phyloP scores from a whole-genome alignment of 2,329 filamentous ascomycete species.

The Taxawa tesnikishii region DNA sequence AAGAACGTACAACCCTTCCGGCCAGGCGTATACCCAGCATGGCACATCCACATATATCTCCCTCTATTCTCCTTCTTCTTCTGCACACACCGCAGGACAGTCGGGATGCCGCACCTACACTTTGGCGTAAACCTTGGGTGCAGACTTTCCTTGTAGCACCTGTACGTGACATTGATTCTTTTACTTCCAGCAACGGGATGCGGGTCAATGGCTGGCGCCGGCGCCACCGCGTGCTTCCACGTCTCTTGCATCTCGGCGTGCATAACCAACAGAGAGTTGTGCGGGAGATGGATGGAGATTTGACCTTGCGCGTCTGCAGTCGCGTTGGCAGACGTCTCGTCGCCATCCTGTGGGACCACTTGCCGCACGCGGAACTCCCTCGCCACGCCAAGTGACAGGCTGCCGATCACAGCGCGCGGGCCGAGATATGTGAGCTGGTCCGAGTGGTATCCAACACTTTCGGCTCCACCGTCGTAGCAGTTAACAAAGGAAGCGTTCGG shows the following conservation, averaged over 20 bases:
- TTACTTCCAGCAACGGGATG: constrained; percentile 71
- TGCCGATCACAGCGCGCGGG: constrained; percentile 77
- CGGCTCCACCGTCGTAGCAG: constrained; percentile 69
- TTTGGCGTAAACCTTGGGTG: constrained; percentile 67
- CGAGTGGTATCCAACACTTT: constrained; percentile 84
- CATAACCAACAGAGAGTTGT: constrained; percentile 91
- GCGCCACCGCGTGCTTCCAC: constrained; percentile 83
- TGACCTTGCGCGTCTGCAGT: constrained; percentile 60
- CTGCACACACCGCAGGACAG: constrained; percentile 65
- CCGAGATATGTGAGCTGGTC: constrained; percentile 92
- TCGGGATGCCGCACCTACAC: constrained; percentile 62
- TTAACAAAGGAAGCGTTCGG: constrained; percentile 93
- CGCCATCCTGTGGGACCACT: constrained; percentile 49
- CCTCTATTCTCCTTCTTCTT: constrained; percentile 65
- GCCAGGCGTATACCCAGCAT: constrained; percentile 59
- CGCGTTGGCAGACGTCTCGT: constrained; percentile 24
- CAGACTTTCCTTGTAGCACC: constrained; percentile 66
- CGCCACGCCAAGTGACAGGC: constrained; percentile 80
- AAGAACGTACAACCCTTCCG: constrained; percentile 61
- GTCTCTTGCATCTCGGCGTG: constrained; percentile 96
- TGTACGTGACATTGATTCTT: constrained; percentile 88
- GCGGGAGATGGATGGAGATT: constrained; percentile 84
- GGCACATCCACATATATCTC: constrained; percentile 89
- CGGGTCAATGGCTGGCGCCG: constrained; percentile 64
- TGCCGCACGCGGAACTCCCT: constrained; percentile 81